Evolutionary conservation across 352 stramenopile species (phyloP), one percentile per base, ranked within the genome.

Genomic region (Phytophthora colocasiae): DNA sequence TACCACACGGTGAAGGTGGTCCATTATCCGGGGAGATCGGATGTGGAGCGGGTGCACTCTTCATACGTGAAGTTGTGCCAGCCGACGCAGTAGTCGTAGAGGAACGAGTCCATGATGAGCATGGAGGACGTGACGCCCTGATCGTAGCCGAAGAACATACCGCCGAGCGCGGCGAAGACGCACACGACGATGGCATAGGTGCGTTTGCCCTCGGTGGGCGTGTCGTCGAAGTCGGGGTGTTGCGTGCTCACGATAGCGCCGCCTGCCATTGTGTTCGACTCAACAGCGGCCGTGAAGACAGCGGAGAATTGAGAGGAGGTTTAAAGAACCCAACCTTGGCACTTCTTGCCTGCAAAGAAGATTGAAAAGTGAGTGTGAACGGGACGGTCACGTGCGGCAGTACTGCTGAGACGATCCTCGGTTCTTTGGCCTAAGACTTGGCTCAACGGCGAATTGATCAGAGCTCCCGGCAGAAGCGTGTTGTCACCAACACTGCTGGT

Each of bases 31-130:
- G 0, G 67, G 72, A 78, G 41, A 4, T 76, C 52, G 6, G 54
- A 65, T 12, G 64, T 49, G 3, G 52, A 57, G 11, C 15, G n/a
- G 6, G 58, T 73, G 65, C 64, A 73, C 15, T 73, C 17, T 9
- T 67, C 41, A 51, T 69, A 65, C 6, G 56, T 69, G 52, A 66
- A 70, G 43, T 73, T 67, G 60, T 77, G 63, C 58, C 56, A 73
- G 43, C 60, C 69, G 47, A 77, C 63, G 54, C 69, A 77, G 53
- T 70, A 77, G 47, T 78, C 68, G 53, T 78, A 56, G n/a, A 83
- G 34, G 60, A 82, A 79, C 22, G 74, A 82, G 47, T 79, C 71
- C 66, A 79, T 82, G 57, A 77, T 67, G 15, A 82, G 63, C 46
- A 82, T 44, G 45, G 54, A 59, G 10, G 60, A 75, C 14, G 71